Percentiles rank a stretch among this genome's conserved stretches.
Conservation (phyloP, 371 early-diverging fungal genomes). For the Syncephalastrum monosporum region DNA sequence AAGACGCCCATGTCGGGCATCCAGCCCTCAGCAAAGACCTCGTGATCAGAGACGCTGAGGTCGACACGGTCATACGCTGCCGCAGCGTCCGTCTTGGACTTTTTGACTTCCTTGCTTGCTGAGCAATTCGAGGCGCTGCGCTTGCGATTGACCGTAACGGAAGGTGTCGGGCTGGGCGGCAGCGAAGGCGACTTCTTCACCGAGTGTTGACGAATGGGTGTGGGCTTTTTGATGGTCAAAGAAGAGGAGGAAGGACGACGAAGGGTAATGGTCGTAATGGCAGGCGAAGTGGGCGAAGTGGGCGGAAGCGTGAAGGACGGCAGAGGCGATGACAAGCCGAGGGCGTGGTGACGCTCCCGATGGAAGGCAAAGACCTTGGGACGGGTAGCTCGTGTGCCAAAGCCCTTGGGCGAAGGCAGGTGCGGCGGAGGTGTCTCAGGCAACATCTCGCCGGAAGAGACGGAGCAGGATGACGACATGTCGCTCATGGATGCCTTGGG, state of each 20-base stretch:
- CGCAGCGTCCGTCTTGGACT: conserved; percentile 16
- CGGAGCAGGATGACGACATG: conserved; percentile 1
- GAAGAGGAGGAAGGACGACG: no score
- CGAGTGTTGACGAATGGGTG: no score
- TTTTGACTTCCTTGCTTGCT: conserved; percentile 5
- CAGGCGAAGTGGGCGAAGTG: no score
- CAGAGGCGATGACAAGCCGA: conserved; percentile 2
- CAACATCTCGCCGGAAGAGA: conserved; percentile 3
- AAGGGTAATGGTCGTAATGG: no score
- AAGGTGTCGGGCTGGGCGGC: no score
- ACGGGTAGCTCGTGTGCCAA: no score
- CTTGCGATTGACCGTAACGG: no score
- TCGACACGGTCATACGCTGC: conserved; percentile 24
- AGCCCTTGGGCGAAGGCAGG: not conserved
- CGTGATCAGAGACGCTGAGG: conserved; percentile 12
- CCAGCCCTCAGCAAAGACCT: conserved; percentile 23
- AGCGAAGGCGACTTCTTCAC: no score
- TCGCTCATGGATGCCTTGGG: conserved; percentile 13
- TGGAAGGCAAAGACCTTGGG: not conserved
- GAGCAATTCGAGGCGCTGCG: no score
- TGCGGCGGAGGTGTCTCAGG: not conserved
- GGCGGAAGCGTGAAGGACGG: no score
- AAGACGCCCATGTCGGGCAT: conserved; percentile 20
- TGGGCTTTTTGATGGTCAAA: no score
- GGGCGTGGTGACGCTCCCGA: not conserved